Evolutionary conservation across 1,139 yeast species (phyloP), one percentile per base, ranked within the genome.

Genomic region (Suhomyces bolitotheri): DNA sequence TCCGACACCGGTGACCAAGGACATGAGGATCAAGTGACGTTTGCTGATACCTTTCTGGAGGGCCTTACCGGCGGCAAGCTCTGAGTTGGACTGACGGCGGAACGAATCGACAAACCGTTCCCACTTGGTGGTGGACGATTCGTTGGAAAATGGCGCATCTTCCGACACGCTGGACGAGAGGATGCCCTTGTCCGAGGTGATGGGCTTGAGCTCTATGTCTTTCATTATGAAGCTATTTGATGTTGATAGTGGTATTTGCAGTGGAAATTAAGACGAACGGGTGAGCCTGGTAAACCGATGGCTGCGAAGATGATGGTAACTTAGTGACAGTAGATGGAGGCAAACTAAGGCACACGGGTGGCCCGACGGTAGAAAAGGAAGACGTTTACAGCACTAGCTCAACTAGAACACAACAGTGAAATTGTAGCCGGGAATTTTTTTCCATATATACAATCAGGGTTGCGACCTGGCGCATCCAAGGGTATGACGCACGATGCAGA

Each of bases 1-100:
- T 41, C 72, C 72, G 27, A 66, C 58, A 47, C 72, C 72, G 25
- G 69, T 61, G 31, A 60, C 62, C 38, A 66, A 56, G 10, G 71
- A 65, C 61, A 66, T 63, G 29, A 60, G 49, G 16, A 57, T 54
- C 50, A 66, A 58, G 41, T 66, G 72, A 39, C 69, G 59, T 40
- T 49, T 51, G 33, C 61, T 54, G 44, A 66, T 60, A 33, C 60
- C 60, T 41, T 65, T 65, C 25, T 56, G 52, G 29, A 62, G 50
- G 31, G 54, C 63, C 33, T 54, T 53, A 36, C 67, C 66, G 11
- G 54, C 53, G n/a, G 52, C 53, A n/a, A 35, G 46, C 10, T 41
- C 51, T 10, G 36, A 41, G 14, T 44, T 46, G 32, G 50, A 48
- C 41, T 55, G 53, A 26, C 56, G 45, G 31, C 46, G 46, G 47